Evolutionary conservation across 2,329 filamentous ascomycete species (phyloP).

Genomic region (Xylariaceae sp.): DNA sequence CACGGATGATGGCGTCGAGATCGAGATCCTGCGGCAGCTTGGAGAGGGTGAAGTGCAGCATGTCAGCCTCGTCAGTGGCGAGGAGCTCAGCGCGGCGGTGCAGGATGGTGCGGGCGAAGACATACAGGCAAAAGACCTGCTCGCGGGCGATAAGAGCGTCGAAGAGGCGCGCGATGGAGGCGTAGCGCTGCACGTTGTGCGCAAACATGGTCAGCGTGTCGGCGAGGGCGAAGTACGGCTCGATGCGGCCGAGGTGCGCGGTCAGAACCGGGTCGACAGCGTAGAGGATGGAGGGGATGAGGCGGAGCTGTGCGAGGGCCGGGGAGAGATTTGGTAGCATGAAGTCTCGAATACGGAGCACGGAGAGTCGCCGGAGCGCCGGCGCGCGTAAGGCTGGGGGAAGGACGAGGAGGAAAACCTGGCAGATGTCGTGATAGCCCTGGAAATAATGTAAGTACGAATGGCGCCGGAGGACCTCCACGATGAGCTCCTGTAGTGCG

Average conservation of each 20-base stretch:
- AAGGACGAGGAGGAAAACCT: slow-evolving; percentile 87
- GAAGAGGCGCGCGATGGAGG: slow-evolving; percentile 84
- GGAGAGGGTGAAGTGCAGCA: slow-evolving; percentile 83
- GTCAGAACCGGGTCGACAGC: slow-evolving; percentile 68
- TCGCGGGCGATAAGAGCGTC: slow-evolving; percentile 86
- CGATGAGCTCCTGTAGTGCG: slow-evolving; percentile 77
- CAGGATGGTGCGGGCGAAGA: slow-evolving; percentile 86
- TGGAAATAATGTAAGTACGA: slow-evolving; percentile 94
- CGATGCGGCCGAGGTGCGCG: slow-evolving; percentile 64
- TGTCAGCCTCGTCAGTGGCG: slow-evolving; percentile 77
- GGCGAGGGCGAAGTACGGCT: slow-evolving; percentile 91
- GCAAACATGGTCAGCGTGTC: slow-evolving; percentile 94
- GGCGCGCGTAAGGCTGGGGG: slow-evolving; percentile 55
- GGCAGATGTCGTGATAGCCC: slow-evolving; percentile 97
- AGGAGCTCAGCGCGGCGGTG: slow-evolving; percentile 80
- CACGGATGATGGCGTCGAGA: slow-evolving; percentile 70
- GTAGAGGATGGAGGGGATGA: slow-evolving; percentile 78
- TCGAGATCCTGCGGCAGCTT: slow-evolving; percentile 83
- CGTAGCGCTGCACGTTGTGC: slow-evolving; percentile 88
- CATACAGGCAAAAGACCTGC: slow-evolving; percentile 84
- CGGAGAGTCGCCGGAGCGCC: slow-evolving; percentile 75
- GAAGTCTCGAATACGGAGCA: slow-evolving; percentile 91
- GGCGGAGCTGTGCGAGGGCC: slow-evolving; percentile 76
- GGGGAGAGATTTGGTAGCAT: slow-evolving; percentile 87
- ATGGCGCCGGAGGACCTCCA: slow-evolving; percentile 71